phyloP scores from a whole-genome alignment of 2,329 filamentous ascomycete genomes.

The Scytalidium lignicola region DNA sequence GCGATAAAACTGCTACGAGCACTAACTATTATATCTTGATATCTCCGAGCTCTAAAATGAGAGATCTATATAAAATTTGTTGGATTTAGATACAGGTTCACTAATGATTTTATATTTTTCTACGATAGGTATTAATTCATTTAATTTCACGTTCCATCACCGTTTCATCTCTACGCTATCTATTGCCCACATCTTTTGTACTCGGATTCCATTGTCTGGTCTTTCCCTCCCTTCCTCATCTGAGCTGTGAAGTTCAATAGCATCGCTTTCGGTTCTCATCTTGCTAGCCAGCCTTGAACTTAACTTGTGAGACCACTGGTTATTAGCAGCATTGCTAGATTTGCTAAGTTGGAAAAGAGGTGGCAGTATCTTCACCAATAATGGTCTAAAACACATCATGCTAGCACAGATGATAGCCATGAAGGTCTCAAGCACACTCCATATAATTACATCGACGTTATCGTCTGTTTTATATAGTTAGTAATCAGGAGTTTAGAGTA shows the following conservation, averaged over 20 bases:
- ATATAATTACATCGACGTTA: conserved; percentile 51
- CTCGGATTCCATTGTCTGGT: background rate
- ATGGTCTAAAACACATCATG: conserved; percentile 35
- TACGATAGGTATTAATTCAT: no score
- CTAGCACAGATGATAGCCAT: conserved; percentile 56
- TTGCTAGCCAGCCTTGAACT: background rate
- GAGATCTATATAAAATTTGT: no score
- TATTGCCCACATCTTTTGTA: background rate
- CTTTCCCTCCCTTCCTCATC: background rate
- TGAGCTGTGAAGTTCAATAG: background rate
- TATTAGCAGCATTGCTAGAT: background rate
- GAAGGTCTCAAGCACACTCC: conserved; percentile 60
- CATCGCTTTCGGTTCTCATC: background rate
- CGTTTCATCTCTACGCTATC: background rate
- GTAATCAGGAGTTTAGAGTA: conserved; percentile 36
- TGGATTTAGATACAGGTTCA: no score
- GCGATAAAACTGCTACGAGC: no score
- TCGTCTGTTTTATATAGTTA: conserved; percentile 21
- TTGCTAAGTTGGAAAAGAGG: background rate
- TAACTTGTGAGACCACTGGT: background rate
- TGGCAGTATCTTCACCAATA: conserved; percentile 14
- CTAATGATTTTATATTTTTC: no score
- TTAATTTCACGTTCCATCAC: background rate
- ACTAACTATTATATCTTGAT: no score
- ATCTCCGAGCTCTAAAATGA: no score